Conservation (phyloP, 2,329 filamentous ascomycete genomes). For the Apiospora koreana region DNA sequence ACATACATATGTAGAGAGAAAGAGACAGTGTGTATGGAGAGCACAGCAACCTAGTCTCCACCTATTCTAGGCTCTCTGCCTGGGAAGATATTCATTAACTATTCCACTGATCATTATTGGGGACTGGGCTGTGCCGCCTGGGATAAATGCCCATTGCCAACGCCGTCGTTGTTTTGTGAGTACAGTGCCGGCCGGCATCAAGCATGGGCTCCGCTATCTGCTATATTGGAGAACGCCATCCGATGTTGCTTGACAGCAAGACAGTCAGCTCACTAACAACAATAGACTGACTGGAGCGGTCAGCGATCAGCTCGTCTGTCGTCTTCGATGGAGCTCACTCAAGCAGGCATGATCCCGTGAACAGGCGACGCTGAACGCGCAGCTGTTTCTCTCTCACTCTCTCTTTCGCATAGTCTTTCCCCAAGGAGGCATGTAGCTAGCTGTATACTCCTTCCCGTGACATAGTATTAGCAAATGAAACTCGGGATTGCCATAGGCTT, state of each 20-base stretch:
- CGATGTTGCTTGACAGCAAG: slow-evolving; percentile 1
- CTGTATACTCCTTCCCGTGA: not conserved
- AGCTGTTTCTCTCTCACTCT: too few relatives aligned
- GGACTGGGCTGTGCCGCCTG: not conserved
- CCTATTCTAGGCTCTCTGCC: not conserved
- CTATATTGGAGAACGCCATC: not conserved
- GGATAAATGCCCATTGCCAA: not conserved
- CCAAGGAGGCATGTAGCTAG: not conserved
- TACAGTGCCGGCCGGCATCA: too few relatives aligned
- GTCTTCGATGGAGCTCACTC: not conserved
- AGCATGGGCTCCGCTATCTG: not conserved
- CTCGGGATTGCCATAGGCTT: not conserved
- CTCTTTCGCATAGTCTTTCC: not conserved
- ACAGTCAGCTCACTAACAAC: not conserved
- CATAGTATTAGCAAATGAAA: not conserved
- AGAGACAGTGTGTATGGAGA: not conserved
- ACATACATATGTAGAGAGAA: too few relatives aligned
- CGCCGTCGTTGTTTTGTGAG: not conserved
- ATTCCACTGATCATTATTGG: not conserved
- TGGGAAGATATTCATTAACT: not conserved
- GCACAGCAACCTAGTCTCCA: not conserved
- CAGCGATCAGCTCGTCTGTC: not conserved
- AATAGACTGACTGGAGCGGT: not conserved
- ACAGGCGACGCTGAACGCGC: not conserved
- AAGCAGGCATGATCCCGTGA: not conserved